Conservation (phyloP, 176 grass and related monocot genomes). For the Elymus sibiricus region DNA sequence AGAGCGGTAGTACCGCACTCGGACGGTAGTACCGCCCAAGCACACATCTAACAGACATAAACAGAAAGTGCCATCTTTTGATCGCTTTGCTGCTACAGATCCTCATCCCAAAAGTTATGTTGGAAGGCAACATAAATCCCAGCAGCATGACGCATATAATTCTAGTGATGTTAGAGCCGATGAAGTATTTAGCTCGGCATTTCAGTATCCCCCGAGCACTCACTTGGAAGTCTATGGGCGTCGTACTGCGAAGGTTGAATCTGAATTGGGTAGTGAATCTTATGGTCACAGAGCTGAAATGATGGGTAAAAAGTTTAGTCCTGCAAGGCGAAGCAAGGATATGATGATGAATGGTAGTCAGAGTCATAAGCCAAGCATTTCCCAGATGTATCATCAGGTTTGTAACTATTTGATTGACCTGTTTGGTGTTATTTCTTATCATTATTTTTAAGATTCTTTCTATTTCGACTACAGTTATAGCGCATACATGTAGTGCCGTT, state of each 20-base stretch:
- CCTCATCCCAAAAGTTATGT: slow-evolving; percentile 31
- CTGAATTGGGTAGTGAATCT: slow-evolving; percentile 14
- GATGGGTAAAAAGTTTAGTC: slow-evolving; percentile 22
- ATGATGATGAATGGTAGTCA: background rate
- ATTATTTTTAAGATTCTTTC: slow-evolving; percentile 20
- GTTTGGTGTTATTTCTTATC: slow-evolving; percentile 17
- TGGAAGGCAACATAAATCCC: slow-evolving; percentile 19
- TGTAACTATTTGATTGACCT: background rate
- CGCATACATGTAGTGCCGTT: background rate
- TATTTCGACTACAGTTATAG: background rate
- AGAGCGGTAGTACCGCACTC: no score
- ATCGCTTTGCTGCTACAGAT: slow-evolving; percentile 50
- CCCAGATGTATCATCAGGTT: slow-evolving; percentile 50
- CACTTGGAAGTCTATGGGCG: slow-evolving; percentile 9
- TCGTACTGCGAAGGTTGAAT: slow-evolving; percentile 7
- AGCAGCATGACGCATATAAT: slow-evolving; percentile 5
- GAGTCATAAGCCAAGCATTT: background rate
- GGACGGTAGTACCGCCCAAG: no score
- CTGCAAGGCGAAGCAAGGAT: background rate
- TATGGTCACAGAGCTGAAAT: slow-evolving; percentile 26
- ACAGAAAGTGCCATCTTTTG: slow-evolving; percentile 43
- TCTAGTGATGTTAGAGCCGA: slow-evolving; percentile 25
- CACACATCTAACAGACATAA: no score
- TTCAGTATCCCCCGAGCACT: slow-evolving; percentile 17
- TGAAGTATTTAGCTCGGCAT: slow-evolving; percentile 32